A percentile compares a stretch with the other conserved stretches of the same genome.
phyloP scores from a whole-genome alignment of 2,329 filamentous ascomycete genomes.

The Exophiala lecanii-corni region DNA sequence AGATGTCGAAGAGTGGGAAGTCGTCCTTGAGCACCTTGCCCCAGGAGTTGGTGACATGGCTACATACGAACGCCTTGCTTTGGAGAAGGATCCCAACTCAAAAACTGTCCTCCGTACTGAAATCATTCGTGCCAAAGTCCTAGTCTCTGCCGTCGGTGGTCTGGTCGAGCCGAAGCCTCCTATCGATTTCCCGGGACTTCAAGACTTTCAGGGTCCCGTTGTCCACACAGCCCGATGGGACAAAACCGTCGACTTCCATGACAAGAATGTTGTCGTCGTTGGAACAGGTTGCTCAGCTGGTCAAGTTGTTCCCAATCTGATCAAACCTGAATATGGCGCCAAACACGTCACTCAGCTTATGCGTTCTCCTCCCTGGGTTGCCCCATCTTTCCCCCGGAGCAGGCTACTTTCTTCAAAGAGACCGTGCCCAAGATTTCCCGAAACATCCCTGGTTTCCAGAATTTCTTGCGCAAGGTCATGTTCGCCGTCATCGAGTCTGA shows the following conservation, averaged over 20 bases:
- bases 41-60: conserved; percentile 53
- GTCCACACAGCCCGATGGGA: conserved; percentile 58
- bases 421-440: conserved; percentile 44
- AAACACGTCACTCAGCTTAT: conserved; percentile 58
- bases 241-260: conserved; percentile 42
- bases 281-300: conserved; percentile 56
- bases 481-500: conserved; percentile 41
- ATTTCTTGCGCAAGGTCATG: conserved; percentile 40
- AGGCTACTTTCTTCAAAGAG: conserved; percentile 44
- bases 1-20: conserved; percentile 51
- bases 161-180: conserved; percentile 49
- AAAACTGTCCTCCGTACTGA: conserved; percentile 48
- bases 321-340: conserved; percentile 44
- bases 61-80: conserved; percentile 42
- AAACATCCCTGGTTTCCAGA: conserved; percentile 48
- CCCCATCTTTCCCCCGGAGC: no score
- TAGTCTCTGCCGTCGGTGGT: conserved; percentile 52
- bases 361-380: conserved; percentile 55
- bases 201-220: conserved; percentile 51
- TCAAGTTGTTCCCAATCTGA: conserved; percentile 51
- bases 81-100: conserved; percentile 41
- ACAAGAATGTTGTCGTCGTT: conserved; percentile 54
- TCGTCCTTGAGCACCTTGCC: conserved; percentile 47
- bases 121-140: conserved; percentile 50
- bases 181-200: conserved; percentile 46